A percentile compares a stretch with the other conserved stretches of the same genome.
Evolutionary conservation across 768 basidiomycete genomes (phyloP).

Genomic region (Suillus clintonianus): DNA sequence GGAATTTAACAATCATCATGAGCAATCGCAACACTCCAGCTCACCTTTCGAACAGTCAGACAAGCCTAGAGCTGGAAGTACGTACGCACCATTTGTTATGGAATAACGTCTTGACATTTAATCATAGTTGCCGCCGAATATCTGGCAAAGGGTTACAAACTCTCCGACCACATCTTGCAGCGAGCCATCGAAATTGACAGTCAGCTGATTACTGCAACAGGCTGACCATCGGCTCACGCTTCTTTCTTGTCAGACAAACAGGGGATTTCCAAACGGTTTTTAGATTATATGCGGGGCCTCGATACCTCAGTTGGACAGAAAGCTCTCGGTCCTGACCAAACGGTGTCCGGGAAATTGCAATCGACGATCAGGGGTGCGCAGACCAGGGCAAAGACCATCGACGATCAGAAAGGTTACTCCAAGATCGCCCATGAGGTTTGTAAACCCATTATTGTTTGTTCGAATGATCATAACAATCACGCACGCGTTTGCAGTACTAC

Average conservation of each 20-base stretch:
- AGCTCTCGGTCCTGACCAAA: conserved; percentile 79
- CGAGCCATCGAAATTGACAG: conserved; percentile 81
- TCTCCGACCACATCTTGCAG: conserved; percentile 78
- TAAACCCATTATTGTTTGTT: background rate
- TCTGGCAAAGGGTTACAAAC: conserved; percentile 83
- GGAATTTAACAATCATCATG: conserved; percentile 57
- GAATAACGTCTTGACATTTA: background rate
- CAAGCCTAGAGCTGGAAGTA: conserved; percentile 88
- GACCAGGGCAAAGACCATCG: conserved; percentile 70
- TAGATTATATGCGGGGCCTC: conserved; percentile 72
- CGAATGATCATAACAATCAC: conserved; percentile 5
- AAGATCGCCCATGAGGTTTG: conserved; percentile 69
- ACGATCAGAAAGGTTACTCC: conserved; percentile 78
- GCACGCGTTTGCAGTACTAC: conserved; percentile 61
- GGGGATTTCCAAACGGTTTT: conserved; percentile 87
- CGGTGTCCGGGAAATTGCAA: conserved; percentile 73
- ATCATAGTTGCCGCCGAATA: conserved; percentile 85
- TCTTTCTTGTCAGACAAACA: conserved; percentile 55
- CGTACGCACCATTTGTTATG: conserved; percentile 21
- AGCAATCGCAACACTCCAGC: conserved; percentile 37
- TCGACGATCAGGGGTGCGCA: conserved; percentile 63
- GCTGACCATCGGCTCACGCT: background rate
- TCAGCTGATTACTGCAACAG: conserved; percentile 26
- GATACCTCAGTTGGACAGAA: conserved; percentile 71
- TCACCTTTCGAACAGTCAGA: conserved; percentile 75